Evolutionary conservation across 192 early-diverging fungal species (phyloP).

Genomic region (Mortierella hygrophila): DNA sequence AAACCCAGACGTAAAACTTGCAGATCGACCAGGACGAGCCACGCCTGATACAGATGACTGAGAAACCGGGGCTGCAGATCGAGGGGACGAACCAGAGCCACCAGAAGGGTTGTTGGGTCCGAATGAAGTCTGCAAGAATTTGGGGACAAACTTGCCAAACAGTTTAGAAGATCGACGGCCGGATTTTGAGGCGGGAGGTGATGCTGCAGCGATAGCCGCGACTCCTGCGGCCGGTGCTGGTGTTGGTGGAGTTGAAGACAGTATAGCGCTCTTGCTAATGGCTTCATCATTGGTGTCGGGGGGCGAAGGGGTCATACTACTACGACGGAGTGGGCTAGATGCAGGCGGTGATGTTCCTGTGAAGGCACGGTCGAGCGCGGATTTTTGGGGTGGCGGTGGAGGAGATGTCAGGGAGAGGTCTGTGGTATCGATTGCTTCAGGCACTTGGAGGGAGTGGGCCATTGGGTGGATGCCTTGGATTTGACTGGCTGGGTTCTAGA

Average conservation of each 20-base stretch:
- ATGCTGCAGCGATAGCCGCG: neutral
- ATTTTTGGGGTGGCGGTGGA: neutral
- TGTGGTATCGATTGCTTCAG: neutral
- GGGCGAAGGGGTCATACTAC: neutral
- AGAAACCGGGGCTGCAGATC: slow-evolving; percentile 12
- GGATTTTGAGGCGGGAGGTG: neutral
- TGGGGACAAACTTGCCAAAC: slow-evolving; percentile 47
- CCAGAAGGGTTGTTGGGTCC: slow-evolving; percentile 10
- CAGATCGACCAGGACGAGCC: slow-evolving; percentile 19
- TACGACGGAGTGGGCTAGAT: neutral
- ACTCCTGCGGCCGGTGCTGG: neutral
- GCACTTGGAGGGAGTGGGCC: neutral
- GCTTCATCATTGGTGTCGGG: neutral
- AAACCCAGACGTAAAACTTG: slow-evolving; percentile 19
- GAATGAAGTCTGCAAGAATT: slow-evolving; percentile 41
- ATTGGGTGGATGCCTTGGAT: neutral
- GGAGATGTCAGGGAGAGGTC: no score
- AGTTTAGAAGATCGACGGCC: slow-evolving; percentile 20
- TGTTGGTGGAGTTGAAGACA: neutral
- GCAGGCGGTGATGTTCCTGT: neutral
- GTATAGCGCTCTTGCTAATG: neutral
- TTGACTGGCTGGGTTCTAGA: neutral
- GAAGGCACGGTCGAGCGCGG: neutral
- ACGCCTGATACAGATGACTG: slow-evolving; percentile 5
- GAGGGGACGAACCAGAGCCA: neutral